Base-by-base conservation (phyloP, 208 protist species). In the Crithidia sp. region DNA sequence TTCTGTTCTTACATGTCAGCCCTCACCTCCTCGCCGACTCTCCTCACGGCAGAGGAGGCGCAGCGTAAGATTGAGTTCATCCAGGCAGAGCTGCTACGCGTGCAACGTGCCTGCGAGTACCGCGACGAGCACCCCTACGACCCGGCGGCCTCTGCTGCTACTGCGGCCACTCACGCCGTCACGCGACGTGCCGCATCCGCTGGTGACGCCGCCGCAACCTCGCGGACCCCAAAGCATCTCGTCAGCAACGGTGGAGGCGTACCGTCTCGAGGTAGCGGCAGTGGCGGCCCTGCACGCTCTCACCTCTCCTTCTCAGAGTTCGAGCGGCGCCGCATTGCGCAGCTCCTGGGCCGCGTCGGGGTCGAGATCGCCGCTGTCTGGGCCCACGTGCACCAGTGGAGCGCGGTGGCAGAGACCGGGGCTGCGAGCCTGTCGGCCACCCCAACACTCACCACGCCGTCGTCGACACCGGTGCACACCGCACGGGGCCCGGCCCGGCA, bases 311-410 rank as follows among this genome's bases (percentile, higher is more conserved):
- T 92, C 28, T 88, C 84, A n/a, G 60, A 68, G 7, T 92, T 92
- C 72, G 88, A 92, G 64, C 68, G 79, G 9, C 67, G 74, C 62
- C 85, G 88, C 49, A 76, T 92, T 7, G 77, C 77, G 0, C 76
- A 84, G 39, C 77, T 92, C 43, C 73, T 92, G 43, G 88, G 83
- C n/a, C 82, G 84, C 44, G 62, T 85, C 8, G 84, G 84, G 37
- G 76, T 86, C 39, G 88, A 90, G 59, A 79, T 88, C 43, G 77
- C 69, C 4, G 75, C 74, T 7, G 52, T 85, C 19, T 74, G 72
- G 57, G 41, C 67, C 57, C 67, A 74, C 60, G 69, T 81, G 10
- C 71, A 75, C 9, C 56, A 74, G n/a, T 54, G 56, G 40, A 62
- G 40, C 19, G 6, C 45, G 19, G 5, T 74, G 37, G 16, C 41